These are phyloP conservation scores for Leishmania martiniquensis DNA, from an alignment of 208 protist species.

Conservation along the genomic window DNA sequence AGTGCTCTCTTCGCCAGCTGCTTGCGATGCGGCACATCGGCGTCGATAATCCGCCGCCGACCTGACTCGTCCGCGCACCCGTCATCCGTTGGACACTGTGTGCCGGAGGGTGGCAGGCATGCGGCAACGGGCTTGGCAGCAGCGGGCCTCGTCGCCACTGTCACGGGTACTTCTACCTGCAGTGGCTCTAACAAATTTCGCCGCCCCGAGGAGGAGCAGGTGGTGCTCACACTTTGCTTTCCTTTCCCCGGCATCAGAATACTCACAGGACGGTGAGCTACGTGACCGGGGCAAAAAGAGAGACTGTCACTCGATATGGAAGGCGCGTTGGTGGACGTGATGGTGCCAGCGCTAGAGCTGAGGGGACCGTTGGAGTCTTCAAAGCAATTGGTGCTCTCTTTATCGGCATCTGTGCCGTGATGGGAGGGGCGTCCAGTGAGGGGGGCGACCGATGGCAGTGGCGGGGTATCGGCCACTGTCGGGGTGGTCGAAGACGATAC, in stretches of 20 bases:
- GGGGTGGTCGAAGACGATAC: no score
- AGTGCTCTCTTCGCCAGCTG: constrained; percentile 75
- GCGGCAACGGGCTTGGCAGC: not conserved
- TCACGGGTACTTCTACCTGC: constrained; percentile 3
- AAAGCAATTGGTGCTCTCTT: not conserved
- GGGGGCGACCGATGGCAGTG: constrained; percentile 12
- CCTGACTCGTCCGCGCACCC: not conserved
- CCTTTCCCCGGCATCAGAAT: constrained; percentile 12
- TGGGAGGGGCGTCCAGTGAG: not conserved
- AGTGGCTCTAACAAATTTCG: constrained; percentile 8
- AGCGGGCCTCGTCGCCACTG: not conserved
- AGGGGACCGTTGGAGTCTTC: not conserved
- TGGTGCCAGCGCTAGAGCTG: constrained; percentile 19
- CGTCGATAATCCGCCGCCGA: constrained; percentile 40
- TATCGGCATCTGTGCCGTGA: not conserved
- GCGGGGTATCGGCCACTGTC: not conserved
- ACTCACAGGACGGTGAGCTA: constrained; percentile 15
- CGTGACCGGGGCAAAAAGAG: constrained; percentile 20
- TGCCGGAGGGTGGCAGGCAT: not conserved
- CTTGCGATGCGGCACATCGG: constrained; percentile 39
- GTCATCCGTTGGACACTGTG: not conserved
- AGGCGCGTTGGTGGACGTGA: not conserved
- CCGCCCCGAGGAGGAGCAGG: not conserved
- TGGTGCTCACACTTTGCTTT: not conserved
- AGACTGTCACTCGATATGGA: constrained; percentile 15